Evolutionary conservation across 73 alveolate species (phyloP), one percentile per base, ranked within the genome.

Genomic region (Paramecium biaurelia): DNA sequence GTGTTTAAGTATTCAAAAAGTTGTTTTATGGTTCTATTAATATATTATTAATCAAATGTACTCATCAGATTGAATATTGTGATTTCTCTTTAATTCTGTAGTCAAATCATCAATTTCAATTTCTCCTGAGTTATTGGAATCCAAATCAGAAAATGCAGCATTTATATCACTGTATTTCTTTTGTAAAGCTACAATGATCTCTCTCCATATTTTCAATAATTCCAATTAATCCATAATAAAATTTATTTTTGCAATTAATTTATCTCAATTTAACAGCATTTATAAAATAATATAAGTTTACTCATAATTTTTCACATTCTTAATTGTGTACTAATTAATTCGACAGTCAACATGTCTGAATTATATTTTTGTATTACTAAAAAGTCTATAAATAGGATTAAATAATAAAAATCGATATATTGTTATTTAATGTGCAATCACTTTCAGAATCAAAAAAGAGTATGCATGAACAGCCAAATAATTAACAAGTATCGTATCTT

Each of bases 211-310:
- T 23, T 79, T 47, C 76, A 41, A 79, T 20, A 79, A 24, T 45
- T 41, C 56, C 9, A 79, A 24, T 79, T 79, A 79, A 79, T 79
- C 90, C 90, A 79, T 79, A 79, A 79, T 79, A 79, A 79, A 79
- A 24, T 79, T 79, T 79, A 21, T 21, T 79, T 53, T 14, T 53
- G 68, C 21, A 53, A 53, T 53, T 53, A 53, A 53, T 18, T 53
- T 18, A 53, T 53, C 21, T 18, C 68, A 15, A 15, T 18, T 6
- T 53, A 18, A 53, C 68, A 18, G 24, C 59, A 12, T 47, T 47
- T 47, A 47, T 47, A 47, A 14, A 47, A 47, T 12, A 47, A 0
- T 47, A 12, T 2, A 4, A 47, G 59, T 4, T 47, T 12, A 11
- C 2, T 47, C 2, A 2, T 7, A 43, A 43, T 11, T 5, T 2